Conservation (phyloP, 441 rosid species). For the Bruguiera hainesii region DNA sequence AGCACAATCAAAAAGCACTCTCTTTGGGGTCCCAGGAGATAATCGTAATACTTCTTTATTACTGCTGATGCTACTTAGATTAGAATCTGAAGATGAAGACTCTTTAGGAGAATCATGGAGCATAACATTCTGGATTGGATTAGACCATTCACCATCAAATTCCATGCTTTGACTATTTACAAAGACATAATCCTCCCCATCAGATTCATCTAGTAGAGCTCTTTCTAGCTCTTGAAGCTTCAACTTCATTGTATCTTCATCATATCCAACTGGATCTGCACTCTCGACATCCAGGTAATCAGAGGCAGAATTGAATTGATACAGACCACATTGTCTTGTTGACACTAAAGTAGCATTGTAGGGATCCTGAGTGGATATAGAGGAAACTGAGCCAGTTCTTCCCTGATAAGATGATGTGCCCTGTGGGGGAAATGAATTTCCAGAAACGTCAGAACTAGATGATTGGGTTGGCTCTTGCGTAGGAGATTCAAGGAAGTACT, state of each 20-base stretch:
- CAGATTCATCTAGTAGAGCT: constrained; percentile 53
- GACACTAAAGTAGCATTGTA: constrained; percentile 32
- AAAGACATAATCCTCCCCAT: constrained; percentile 50
- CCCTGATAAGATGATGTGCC: constrained; percentile 42
- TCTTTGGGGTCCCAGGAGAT: constrained; percentile 53
- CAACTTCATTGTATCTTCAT: constrained; percentile 54
- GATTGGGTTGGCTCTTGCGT: constrained; percentile 51
- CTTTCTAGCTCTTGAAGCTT: constrained; percentile 90
- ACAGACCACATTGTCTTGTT: constrained; percentile 24
- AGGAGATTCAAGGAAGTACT: constrained; percentile 79
- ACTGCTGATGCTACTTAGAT: constrained; percentile 58
- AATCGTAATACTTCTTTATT: constrained; percentile 53
- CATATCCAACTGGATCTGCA: constrained; percentile 49
- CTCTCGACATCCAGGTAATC: constrained; percentile 43
- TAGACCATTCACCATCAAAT: constrained; percentile 76
- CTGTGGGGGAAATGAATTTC: constrained; percentile 40
- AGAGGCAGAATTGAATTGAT: constrained; percentile 35
- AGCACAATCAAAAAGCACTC: constrained; percentile 78
- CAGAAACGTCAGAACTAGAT: constrained; percentile 54
- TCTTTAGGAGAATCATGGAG: constrained; percentile 82
- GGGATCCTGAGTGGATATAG: constrained; percentile 36
- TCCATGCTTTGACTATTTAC: constrained; percentile 59
- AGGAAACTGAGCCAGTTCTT: constrained; percentile 49
- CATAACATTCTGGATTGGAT: constrained; percentile 35
- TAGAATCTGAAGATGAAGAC: constrained; percentile 73